These are phyloP conservation scores for Mycosphaerella sp. DNA, from an alignment of 2,329 filamentous ascomycete species.

Conservation along the genomic window DNA sequence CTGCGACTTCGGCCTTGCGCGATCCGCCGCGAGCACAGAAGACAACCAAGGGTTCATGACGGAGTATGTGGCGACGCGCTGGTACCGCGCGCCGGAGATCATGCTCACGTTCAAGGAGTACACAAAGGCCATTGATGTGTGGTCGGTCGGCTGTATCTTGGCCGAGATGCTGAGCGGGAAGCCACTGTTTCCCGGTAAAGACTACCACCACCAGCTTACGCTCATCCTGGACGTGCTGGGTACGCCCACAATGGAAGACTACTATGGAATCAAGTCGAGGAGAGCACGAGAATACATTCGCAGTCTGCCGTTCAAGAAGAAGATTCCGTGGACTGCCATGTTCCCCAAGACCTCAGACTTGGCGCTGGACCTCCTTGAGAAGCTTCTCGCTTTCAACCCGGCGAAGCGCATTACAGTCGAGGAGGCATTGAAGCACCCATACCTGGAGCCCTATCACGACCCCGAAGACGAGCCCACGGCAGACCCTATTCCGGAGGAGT, in stretches of 20 bases:
- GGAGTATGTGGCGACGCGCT: slow-evolving; percentile 98
- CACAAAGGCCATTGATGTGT: slow-evolving; percentile 98
- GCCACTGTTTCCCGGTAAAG: slow-evolving; percentile 95
- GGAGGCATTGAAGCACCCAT: slow-evolving; percentile 93
- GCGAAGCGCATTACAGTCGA: slow-evolving; percentile 98
- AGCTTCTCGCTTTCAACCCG: slow-evolving; percentile 94
- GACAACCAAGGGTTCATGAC: slow-evolving; percentile 99
- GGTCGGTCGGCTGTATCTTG: slow-evolving; percentile 96
- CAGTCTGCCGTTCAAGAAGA: slow-evolving; percentile 98
- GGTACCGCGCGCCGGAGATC: slow-evolving; percentile 98
- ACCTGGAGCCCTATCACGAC: slow-evolving; percentile 97
- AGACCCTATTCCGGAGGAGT: slow-evolving; percentile 93
- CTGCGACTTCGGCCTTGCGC: slow-evolving; percentile 93
- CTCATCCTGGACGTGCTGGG: slow-evolving; percentile 95
- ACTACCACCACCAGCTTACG: slow-evolving; percentile 98
- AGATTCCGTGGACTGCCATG: slow-evolving; percentile 93
- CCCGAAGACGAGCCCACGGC: slow-evolving; percentile 97
- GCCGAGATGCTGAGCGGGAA: slow-evolving; percentile 99
- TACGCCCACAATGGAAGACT: slow-evolving; percentile 99
- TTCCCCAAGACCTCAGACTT: slow-evolving; percentile 99
- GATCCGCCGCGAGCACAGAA: slow-evolving; percentile 88
- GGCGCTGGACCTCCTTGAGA: slow-evolving; percentile 88
- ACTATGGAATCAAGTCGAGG: slow-evolving; percentile 99
- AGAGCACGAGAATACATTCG: slow-evolving; percentile 97
- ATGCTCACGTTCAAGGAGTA: slow-evolving; percentile 99